Base-by-base conservation (phyloP, 2,329 filamentous ascomycete genomes). In the Phaeomoniella chlamydospora region DNA sequence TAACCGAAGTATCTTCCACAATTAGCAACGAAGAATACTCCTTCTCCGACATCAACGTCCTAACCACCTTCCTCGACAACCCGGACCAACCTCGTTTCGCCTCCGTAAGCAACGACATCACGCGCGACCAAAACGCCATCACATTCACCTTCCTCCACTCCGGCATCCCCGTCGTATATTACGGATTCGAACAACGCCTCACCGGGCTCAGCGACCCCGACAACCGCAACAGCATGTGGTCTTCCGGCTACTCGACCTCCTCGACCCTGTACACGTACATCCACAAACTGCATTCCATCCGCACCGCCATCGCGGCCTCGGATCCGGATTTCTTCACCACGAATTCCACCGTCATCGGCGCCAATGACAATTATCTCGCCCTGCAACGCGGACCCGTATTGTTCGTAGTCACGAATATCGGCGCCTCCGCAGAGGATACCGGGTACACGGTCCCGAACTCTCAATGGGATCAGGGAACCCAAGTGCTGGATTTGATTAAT, bases 151-250 rank as follows among this genome's bases (percentile, higher is more conserved):
- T 80, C 18, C 64, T 80, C 14, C 48, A 49, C 26, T 52, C 75
- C 37, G 75, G 75, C 15, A 71, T 79, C 29, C 74, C 74, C 1
- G 71, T 77, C 38, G 62, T 79, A 18, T 80, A 79, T 53, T 67
- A 77, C 43, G 76, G 75, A 17, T 71, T 74, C 40, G 76, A 80
- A 52, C 75, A 80, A 47, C 70, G 68, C 40, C 74, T 66, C 49
- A 50, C 58, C 2, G 67, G 67, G 15, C 61, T 59, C n/a, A 58
- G 51, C 22, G 55, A 55, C 33, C 70, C 70, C 6, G 55, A 63
- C 0, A 62, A 60, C 35, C 68, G 72, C 13, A 70, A 76, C 47
- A 67, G 71, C 5, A 58, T 70, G 30, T 77, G 73, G 74, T 64
- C 64, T 6, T 68, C 65, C 9, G 55, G 54, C 5, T 77, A 67